Evolutionary conservation across 768 basidiomycete species (phyloP), one percentile per base, ranked within the genome.

Genomic region (Suillus alpinus): DNA sequence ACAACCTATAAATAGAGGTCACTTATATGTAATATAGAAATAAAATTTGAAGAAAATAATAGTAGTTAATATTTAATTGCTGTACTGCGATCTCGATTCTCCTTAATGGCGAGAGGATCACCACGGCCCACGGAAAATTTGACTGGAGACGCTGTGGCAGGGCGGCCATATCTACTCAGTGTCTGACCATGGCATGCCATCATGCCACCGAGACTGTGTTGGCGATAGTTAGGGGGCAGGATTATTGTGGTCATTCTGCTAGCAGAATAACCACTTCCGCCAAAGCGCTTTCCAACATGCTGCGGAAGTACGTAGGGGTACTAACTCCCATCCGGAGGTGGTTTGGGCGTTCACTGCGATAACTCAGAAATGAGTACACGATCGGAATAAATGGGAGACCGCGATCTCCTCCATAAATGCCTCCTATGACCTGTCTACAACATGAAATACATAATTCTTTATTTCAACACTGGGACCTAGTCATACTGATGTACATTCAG

Each of bases 401-500:
- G 9, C 4, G 18, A 36, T 20, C 34, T 52, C 32, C 52, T 37
- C 36, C 52, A 53, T 36, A 53, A 53, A 53, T 53, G 52, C 14
- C 36, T 53, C 34, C 36, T 26, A 3, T 26, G 26, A 26, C 26
- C 26, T 53, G 37, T 55, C 53, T 55, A 55, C 53, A 55, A 29
- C 53, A 55, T 55, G 53, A 55, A 39, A 55, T 55, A 55, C 37
- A 55, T 55, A 55, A 40, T 55, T 55, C 53, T 55, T 55, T 55
- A 26, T 55, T 55, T 37, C 53, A 55, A 55, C 23, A 55, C 37
- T 16, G 16, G 23, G 39, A 16, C 52, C 34, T 36, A 55, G 37
- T 55, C 53, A 55, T 55, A 55, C 53, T 55, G 53, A 26, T 55
- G 37, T 55, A 55, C 37, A 55, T 39, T 39, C 53, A 55, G 37